Percentiles rank a stretch among this genome's conserved stretches.
Conservation (phyloP, 192 early-diverging fungal species). For the Chytriomyces confervae region DNA sequence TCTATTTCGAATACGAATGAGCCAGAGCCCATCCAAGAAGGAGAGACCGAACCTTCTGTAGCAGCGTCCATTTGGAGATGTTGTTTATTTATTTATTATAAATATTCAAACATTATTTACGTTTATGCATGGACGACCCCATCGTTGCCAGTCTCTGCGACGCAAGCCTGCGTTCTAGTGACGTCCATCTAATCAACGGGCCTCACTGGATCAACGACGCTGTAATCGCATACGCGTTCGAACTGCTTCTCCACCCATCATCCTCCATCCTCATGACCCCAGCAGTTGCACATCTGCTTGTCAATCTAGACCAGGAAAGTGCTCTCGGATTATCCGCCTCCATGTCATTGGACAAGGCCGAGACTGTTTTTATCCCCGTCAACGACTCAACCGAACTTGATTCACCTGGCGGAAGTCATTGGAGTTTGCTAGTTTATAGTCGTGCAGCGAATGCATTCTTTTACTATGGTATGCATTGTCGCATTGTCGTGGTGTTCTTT, state of each 20-base stretch:
- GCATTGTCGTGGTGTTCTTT: not conserved
- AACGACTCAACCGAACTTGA: slow-evolving; percentile 26
- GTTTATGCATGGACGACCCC: not conserved
- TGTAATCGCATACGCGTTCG: slow-evolving; percentile 49
- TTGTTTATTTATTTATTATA: not conserved
- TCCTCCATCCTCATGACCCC: slow-evolving; percentile 40
- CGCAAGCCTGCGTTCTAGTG: slow-evolving; percentile 24
- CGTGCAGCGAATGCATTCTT: slow-evolving; percentile 23
- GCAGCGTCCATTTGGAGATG: not conserved
- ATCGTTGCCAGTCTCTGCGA: slow-evolving; percentile 19
- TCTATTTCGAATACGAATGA: slow-evolving; percentile 20
- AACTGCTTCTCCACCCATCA: slow-evolving; percentile 20
- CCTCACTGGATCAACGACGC: slow-evolving; percentile 56
- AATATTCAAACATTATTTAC: not conserved
- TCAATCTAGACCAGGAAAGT: slow-evolving; percentile 8
- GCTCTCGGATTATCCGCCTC: not conserved
- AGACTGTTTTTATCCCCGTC: slow-evolving; percentile 28
- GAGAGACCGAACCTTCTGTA: slow-evolving; percentile 1
- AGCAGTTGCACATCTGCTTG: slow-evolving; percentile 40
- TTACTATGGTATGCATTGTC: slow-evolving; percentile 10
- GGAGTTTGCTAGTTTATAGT: slow-evolving; percentile 34
- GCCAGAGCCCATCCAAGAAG: too few relatives aligned
- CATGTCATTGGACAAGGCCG: not conserved
- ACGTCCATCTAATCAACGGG: slow-evolving; percentile 34
- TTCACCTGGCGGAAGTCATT: slow-evolving; percentile 27